Evolutionary conservation across 257 asterid species (phyloP).

Genomic region (Solanum pinnatisectum): DNA sequence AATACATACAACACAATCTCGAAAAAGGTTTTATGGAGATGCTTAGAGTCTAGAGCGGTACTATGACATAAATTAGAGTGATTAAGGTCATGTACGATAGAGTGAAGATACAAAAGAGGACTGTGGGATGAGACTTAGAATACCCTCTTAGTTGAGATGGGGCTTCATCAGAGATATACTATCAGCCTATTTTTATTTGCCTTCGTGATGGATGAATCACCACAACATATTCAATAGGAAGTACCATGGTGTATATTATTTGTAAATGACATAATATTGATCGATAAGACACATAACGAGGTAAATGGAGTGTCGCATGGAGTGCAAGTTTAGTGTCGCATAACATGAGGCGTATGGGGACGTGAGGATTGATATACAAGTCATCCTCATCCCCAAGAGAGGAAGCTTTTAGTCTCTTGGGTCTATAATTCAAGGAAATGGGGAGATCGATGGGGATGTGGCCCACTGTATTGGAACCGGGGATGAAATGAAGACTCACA

Average conservation of each 20-base stretch:
- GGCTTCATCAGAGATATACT: background rate
- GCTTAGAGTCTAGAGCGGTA: background rate
- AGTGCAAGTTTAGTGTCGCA: background rate
- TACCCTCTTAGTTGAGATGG: background rate
- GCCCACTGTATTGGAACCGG: background rate
- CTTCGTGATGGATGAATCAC: background rate
- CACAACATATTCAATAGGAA: background rate
- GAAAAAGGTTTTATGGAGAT: background rate
- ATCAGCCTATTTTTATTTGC: background rate
- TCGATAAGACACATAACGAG: background rate
- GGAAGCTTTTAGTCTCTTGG: background rate
- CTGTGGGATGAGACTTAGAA: background rate
- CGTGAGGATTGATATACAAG: background rate
- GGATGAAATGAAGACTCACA: background rate
- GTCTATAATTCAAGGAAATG: background rate
- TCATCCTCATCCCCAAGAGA: background rate
- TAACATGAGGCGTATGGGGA: background rate
- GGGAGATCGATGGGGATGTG: background rate
- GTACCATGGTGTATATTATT: background rate
- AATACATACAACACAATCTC: background rate
- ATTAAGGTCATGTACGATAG: background rate
- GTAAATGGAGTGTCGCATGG: background rate
- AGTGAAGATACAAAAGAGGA: background rate
- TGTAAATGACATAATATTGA: background rate
- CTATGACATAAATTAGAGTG: background rate